phyloP scores from a whole-genome alignment of 371 early-diverging fungal species.

The Phascolomyces articulosus region DNA sequence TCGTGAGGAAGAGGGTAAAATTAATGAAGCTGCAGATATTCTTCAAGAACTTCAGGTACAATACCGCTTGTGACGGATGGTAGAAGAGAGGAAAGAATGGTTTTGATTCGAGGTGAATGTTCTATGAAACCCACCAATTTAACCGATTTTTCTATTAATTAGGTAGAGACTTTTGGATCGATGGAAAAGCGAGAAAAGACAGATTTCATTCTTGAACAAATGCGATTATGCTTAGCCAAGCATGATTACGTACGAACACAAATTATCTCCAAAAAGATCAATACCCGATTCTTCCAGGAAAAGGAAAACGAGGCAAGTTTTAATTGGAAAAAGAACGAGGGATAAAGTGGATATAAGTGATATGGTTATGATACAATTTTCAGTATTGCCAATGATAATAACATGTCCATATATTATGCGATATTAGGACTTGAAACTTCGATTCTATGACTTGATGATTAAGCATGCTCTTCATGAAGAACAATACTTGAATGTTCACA shows the following conservation, averaged over 20 bases:
- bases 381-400: neutral
- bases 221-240: slow-evolving; percentile 93
- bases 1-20: slow-evolving; percentile 89
- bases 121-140: no score
- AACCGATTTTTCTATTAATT: no score
- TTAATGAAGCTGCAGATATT: slow-evolving; percentile 91
- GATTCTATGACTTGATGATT: slow-evolving; percentile 96
- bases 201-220: slow-evolving; percentile 97
- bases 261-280: slow-evolving; percentile 95
- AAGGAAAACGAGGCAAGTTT: slow-evolving; percentile 70
- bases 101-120: no score
- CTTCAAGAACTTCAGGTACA: slow-evolving; percentile 88
- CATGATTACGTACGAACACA: slow-evolving; percentile 91
- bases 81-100: neutral
- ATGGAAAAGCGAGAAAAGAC: slow-evolving; percentile 98
- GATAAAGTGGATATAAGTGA: no score
- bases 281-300: slow-evolving; percentile 88
- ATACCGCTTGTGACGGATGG: neutral
- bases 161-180: slow-evolving; percentile 97
- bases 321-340: neutral
- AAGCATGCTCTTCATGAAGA: slow-evolving; percentile 90
- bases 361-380: no score
- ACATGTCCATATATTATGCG: neutral
- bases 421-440: slow-evolving; percentile 86
- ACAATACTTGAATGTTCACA: slow-evolving; percentile 88